These are phyloP conservation scores for Neoconidiobolus thromboides DNA, from an alignment of 371 early-diverging fungal species.

Conservation along the genomic window DNA sequence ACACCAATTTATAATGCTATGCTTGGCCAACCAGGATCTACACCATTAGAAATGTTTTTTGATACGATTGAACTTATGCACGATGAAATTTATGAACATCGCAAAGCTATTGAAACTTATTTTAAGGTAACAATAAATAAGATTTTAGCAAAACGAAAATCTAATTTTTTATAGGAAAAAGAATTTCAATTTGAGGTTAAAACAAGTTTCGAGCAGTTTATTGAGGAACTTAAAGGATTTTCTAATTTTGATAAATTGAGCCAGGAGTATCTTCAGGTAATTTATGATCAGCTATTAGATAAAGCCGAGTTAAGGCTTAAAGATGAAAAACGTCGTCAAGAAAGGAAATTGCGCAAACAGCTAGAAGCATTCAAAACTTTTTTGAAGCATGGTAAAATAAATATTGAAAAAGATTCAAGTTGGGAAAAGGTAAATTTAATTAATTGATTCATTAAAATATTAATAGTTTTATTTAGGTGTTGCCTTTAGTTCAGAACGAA, in stretches of 20 bases:
- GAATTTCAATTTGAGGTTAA: conserved; percentile 28
- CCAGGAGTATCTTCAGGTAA: conserved; percentile 18
- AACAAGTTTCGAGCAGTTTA: conserved; percentile 28
- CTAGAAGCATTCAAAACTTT: conserved; percentile 52
- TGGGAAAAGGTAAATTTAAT: conserved; percentile 40
- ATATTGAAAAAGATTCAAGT: conserved; percentile 27
- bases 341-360: conserved; percentile 39
- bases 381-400: conserved; percentile 41
- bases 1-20: conserved; percentile 49
- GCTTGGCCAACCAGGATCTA: conserved; percentile 66
- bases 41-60: conserved; percentile 82
- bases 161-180: conserved; percentile 10
- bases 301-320: conserved; percentile 39
- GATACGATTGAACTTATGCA: conserved; percentile 66
- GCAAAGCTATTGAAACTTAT: conserved; percentile 38
- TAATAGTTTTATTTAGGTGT: conserved; percentile 15
- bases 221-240: conserved; percentile 12
- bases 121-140: conserved; percentile 18
- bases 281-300: conserved; percentile 29
- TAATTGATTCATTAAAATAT: not conserved
- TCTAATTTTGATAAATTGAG: conserved; percentile 12
- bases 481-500: conserved; percentile 25
- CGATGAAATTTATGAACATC: conserved; percentile 45
- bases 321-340: conserved; percentile 54
- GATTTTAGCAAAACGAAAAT: not conserved